Conservation (phyloP, 2,329 filamentous ascomycete genomes). For the Pochonia chlamydosporia region DNA sequence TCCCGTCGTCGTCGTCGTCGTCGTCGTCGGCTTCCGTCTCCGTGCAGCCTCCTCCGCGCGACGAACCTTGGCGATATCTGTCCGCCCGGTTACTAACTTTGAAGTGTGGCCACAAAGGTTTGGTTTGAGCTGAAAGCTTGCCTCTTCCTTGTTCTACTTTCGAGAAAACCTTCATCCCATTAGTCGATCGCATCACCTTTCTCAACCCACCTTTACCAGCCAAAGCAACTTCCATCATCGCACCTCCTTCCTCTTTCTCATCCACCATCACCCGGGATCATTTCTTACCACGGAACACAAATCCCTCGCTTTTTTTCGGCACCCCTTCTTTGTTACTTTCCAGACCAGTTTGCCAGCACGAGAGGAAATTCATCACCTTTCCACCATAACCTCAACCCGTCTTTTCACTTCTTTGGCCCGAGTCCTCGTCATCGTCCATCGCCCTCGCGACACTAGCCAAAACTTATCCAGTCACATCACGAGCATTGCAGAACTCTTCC, state of each 20-base stretch:
- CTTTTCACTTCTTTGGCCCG: slow-evolving; percentile 24
- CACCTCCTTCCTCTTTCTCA: slow-evolving; percentile 21
- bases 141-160: slow-evolving; percentile 31
- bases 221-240: slow-evolving; percentile 26
- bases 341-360: slow-evolving; percentile 13
- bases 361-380: slow-evolving; percentile 14
- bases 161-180: slow-evolving; percentile 26
- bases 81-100: not conserved
- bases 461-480: slow-evolving; percentile 28
- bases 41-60: not conserved
- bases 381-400: slow-evolving; percentile 22
- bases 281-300: slow-evolving; percentile 8
- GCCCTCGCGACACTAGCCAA: slow-evolving; percentile 25
- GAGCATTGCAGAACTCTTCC: slow-evolving; percentile 35
- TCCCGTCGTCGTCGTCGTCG: no score
- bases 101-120: slow-evolving; percentile 11
- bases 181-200: slow-evolving; percentile 32
- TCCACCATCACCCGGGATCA: slow-evolving; percentile 13
- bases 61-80: not conserved
- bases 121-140: slow-evolving; percentile 33
- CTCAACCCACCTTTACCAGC: slow-evolving; percentile 19
- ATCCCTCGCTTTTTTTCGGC: slow-evolving; percentile 9
- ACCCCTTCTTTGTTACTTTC: slow-evolving; percentile 1
- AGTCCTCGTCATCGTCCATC: slow-evolving; percentile 24
- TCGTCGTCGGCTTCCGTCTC: not conserved